Conservation (phyloP, 306 rosid genomes). For the Corylus heterophylla region DNA sequence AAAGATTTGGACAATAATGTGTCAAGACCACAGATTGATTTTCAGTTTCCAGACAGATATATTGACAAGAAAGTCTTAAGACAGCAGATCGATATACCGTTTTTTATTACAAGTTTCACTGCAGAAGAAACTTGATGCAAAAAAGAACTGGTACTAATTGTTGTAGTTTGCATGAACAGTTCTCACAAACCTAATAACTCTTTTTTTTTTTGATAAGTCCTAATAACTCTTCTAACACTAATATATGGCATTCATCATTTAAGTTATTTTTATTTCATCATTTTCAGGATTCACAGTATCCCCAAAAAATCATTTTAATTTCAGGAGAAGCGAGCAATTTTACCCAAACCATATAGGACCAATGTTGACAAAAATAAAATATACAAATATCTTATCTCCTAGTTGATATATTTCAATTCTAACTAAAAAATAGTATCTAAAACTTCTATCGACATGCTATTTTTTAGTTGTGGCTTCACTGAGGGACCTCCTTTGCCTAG, state of each 20-base stretch:
- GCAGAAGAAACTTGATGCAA: not conserved
- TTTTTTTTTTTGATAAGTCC: no score
- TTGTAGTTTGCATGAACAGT: no score
- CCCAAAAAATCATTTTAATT: not conserved
- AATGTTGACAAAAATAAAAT: not conserved
- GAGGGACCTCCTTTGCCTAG: not conserved
- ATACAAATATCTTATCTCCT: not conserved
- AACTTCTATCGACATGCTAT: not conserved
- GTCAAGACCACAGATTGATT: not conserved
- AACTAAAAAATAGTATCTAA: not conserved
- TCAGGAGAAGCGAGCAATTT: not conserved
- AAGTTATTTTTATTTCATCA: not conserved
- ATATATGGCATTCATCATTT: not conserved
- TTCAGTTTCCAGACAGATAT: not conserved
- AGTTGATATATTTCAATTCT: not conserved
- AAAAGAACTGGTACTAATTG: not conserved
- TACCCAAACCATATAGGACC: not conserved
- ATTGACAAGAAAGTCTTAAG: not conserved
- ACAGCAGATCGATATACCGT: not conserved
- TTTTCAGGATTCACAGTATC: not conserved
- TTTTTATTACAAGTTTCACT: not conserved
- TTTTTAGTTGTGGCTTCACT: not conserved
- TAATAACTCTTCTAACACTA: not conserved
- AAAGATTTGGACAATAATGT: not conserved
- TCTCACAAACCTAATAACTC: no score